These are phyloP conservation scores for Monilinia aucupariae DNA, from an alignment of 2,329 filamentous ascomycete species.

Conservation along the genomic window DNA sequence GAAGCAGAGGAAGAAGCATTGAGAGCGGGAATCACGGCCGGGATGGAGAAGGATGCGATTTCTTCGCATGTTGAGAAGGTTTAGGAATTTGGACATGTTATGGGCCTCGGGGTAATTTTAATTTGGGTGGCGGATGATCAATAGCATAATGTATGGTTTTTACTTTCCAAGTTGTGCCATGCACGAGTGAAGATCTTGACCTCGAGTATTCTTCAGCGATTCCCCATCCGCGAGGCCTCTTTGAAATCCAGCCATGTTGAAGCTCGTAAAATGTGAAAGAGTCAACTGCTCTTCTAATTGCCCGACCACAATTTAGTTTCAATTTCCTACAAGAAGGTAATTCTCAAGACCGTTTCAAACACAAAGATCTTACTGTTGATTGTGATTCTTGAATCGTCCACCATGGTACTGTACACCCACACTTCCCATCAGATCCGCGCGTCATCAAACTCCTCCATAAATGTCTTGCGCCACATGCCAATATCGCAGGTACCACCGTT, in stretches of 20 bases:
- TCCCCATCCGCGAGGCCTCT: too few species aligned
- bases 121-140: too few species aligned
- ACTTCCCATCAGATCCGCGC: neutral
- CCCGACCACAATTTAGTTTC: too few species aligned
- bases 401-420: neutral
- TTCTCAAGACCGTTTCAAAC: neutral
- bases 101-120: too few species aligned
- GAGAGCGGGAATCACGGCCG: slow-evolving; percentile 21
- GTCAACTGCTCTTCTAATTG: neutral
- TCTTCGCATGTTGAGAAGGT: neutral
- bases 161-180: too few species aligned
- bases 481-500: neutral
- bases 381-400: neutral
- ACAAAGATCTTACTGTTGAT: neutral
- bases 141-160: too few species aligned
- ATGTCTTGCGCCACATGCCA: neutral
- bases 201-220: too few species aligned
- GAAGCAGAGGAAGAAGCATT: slow-evolving; percentile 26
- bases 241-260: too few species aligned
- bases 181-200: too few species aligned
- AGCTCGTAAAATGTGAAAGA: too few species aligned
- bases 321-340: neutral
- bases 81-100: neutral
- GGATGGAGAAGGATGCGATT: slow-evolving; percentile 18
- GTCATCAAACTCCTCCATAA: neutral